Percentiles rank a stretch among this genome's conserved stretches.
Conservation (phyloP, 257 asterid species). For the Jaltomata sinuosa region DNA sequence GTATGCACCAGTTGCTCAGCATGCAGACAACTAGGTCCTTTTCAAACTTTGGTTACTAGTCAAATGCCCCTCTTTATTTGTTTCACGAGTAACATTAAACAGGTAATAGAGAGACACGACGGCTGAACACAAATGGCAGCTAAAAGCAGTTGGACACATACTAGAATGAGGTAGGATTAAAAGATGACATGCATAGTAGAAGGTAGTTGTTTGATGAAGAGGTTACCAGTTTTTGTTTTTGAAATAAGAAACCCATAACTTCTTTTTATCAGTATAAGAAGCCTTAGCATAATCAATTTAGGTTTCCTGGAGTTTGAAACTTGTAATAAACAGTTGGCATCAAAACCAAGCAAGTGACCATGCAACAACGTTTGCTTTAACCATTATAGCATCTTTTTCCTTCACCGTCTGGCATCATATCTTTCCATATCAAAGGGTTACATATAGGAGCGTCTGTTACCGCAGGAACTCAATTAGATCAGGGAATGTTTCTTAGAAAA, state of each 20-base stretch:
- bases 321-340: not conserved
- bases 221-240: not conserved
- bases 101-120: not conserved
- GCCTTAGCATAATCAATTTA: not conserved
- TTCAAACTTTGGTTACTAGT: not conserved
- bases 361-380: not conserved
- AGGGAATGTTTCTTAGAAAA: not conserved
- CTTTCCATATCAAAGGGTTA: not conserved
- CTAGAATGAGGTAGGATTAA: not conserved
- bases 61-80: not conserved
- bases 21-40: not conserved
- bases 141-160: not conserved
- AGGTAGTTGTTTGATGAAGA: not conserved
- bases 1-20: not conserved
- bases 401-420: not conserved
- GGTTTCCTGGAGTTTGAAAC: not conserved
- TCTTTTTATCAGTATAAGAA: not conserved
- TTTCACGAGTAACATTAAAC: not conserved
- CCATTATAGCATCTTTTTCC: not conserved
- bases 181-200: not conserved
- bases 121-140: not conserved
- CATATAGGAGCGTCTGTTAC: not conserved
- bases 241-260: not conserved
- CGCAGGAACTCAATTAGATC: not conserved
- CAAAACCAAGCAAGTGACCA: not conserved